phyloP scores from a whole-genome alignment of 2,329 filamentous ascomycete species.

The Colletotrichum plurivorum region DNA sequence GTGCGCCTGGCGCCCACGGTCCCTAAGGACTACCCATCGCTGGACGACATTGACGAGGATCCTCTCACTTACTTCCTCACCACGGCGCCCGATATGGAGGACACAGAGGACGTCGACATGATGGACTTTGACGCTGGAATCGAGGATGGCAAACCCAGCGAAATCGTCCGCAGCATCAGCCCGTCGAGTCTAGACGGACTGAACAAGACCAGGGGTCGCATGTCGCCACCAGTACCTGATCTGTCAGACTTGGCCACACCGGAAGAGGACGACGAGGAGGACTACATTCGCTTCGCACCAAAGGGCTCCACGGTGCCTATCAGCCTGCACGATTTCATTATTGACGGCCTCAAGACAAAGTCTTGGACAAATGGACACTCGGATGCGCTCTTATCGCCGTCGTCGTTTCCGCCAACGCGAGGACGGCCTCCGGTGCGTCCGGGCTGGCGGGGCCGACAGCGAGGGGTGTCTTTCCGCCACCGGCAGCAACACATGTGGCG shows the following conservation, averaged over 20 bases:
- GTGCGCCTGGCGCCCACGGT: conserved; percentile 60
- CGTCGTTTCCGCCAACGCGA: conserved; percentile 48
- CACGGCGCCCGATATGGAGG: conserved; percentile 59
- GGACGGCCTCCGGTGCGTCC: conserved; percentile 44
- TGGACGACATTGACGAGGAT: conserved; percentile 66
- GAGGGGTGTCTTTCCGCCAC: conserved; percentile 49
- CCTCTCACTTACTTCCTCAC: conserved; percentile 71
- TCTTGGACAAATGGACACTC: conserved; percentile 45
- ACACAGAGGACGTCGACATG: conserved; percentile 58
- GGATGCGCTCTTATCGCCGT: conserved; percentile 52
- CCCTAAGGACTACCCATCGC: conserved; percentile 59
- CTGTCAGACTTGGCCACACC: conserved; percentile 59
- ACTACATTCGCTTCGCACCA: conserved; percentile 65
- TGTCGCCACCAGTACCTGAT: conserved; percentile 53
- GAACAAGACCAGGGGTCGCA: conserved; percentile 55
- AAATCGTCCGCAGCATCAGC: conserved; percentile 68
- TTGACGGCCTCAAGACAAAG: conserved; percentile 51
- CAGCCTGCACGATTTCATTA: conserved; percentile 58
- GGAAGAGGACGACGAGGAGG: conserved; percentile 62
- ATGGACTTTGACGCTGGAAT: conserved; percentile 72
- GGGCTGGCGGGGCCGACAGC: conserved; percentile 47
- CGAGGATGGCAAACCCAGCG: conserved; percentile 62
- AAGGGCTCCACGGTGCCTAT: conserved; percentile 57
- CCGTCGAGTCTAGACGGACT: conserved; percentile 69
- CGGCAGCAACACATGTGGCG: conserved; percentile 67